Evolutionary conservation across 2,329 filamentous ascomycete genomes (phyloP).

Genomic region (Chrysoporthe cubensis): DNA sequence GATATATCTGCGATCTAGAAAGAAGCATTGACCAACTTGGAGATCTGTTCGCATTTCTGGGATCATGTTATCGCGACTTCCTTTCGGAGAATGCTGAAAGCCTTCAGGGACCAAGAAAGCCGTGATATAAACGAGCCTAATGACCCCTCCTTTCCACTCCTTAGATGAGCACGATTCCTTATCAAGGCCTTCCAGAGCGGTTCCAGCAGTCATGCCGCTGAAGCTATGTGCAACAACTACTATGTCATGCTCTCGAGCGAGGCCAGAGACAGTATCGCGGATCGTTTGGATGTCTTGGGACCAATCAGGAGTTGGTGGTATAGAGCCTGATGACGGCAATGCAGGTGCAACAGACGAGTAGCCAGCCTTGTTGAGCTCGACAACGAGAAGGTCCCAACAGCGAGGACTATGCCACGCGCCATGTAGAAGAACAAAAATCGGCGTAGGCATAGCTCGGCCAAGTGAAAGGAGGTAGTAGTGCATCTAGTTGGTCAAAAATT

Average conservation of each 20-base stretch:
- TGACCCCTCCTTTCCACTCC: slow-evolving; percentile 31
- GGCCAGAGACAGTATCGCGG: slow-evolving; percentile 25
- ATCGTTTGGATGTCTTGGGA: slow-evolving; percentile 28
- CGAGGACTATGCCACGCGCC: slow-evolving; percentile 33
- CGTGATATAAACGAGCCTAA: slow-evolving; percentile 33
- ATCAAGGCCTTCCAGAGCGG: slow-evolving; percentile 32
- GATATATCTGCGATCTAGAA: too few species aligned
- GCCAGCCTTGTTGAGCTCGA: slow-evolving; percentile 27
- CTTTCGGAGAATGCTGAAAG: slow-evolving; percentile 32
- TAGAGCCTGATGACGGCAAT: slow-evolving; percentile 31
- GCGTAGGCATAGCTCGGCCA: slow-evolving; percentile 26
- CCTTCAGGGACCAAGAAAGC: slow-evolving; percentile 34
- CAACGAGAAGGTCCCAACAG: slow-evolving; percentile 31
- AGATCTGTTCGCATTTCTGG: slow-evolving; percentile 33
- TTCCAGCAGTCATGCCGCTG: slow-evolving; percentile 34
- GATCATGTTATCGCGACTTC: slow-evolving; percentile 31
- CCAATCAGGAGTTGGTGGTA: slow-evolving; percentile 32
- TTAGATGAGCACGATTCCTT: slow-evolving; percentile 27
- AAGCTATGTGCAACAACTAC: slow-evolving; percentile 34
- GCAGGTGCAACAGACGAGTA: slow-evolving; percentile 30
- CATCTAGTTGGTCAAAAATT: too few species aligned
- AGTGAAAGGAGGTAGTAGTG: too few species aligned
- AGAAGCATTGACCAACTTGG: slow-evolving; percentile 18
- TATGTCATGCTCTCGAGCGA: slow-evolving; percentile 30
- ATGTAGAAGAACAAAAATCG: slow-evolving; percentile 34